These are phyloP conservation scores for Aspergillus haitiensis DNA, from an alignment of 495 filamentous ascomycete species.

Conservation along the genomic window DNA sequence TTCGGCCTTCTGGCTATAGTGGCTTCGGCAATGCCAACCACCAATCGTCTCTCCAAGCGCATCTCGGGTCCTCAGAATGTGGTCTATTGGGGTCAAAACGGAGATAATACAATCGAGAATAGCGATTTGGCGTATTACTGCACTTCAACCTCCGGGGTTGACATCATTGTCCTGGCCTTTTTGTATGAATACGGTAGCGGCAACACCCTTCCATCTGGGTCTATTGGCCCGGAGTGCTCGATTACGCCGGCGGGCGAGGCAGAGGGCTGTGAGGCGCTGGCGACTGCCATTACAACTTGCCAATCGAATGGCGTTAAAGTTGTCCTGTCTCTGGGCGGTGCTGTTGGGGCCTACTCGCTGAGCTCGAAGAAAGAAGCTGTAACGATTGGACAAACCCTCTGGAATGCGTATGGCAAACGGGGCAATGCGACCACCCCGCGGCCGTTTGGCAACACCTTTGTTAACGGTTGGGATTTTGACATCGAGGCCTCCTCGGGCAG, in stretches of 20 bases:
- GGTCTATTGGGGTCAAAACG: constrained; percentile 1
- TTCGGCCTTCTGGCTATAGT: too few relatives aligned
- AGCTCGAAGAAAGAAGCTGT: not conserved
- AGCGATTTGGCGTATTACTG: not conserved
- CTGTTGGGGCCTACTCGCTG: not conserved
- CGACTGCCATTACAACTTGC: not conserved
- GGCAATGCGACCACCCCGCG: not conserved
- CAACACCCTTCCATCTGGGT: not conserved
- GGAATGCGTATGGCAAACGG: not conserved
- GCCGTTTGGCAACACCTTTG: not conserved
- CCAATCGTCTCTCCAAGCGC: not conserved
- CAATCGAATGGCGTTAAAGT: not conserved
- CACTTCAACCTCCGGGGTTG: not conserved
- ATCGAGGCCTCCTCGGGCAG: not conserved
- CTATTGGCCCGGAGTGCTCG: not conserved
- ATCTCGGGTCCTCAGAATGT: not conserved
- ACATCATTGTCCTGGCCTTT: constrained; percentile 1
- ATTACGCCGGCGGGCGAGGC: not conserved
- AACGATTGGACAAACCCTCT: not conserved
- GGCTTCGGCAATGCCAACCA: too few relatives aligned
- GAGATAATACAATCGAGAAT: not conserved
- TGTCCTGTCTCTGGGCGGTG: not conserved
- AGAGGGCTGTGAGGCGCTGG: not conserved
- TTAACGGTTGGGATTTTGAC: not conserved
- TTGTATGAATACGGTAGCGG: not conserved